A percentile compares a stretch with the other conserved stretches of the same genome.
Evolutionary conservation across 371 early-diverging fungal genomes (phyloP).

Genomic region (Umbelopsis sp.): DNA sequence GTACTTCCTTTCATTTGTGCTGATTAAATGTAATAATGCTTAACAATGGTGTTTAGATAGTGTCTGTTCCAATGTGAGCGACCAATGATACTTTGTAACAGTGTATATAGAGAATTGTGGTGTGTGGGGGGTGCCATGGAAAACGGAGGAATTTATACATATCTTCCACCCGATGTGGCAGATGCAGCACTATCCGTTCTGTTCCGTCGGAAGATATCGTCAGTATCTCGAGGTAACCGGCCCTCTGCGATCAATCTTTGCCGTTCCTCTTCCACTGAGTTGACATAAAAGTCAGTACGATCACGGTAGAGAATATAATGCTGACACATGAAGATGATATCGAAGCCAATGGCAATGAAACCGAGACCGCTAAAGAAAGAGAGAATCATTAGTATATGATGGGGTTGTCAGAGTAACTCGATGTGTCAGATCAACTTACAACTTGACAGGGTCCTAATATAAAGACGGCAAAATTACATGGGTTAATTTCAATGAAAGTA

Average conservation of each 20-base stretch:
- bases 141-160: not conserved
- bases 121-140: not conserved
- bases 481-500: not conserved
- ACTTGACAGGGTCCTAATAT: slow-evolving; percentile 53
- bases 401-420: not conserved
- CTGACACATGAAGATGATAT: slow-evolving; percentile 82
- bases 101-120: no score
- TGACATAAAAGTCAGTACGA: slow-evolving; percentile 43
- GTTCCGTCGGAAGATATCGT: slow-evolving; percentile 17
- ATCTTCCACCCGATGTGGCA: not conserved
- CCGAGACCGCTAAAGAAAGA: slow-evolving; percentile 67
- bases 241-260: slow-evolving; percentile 43
- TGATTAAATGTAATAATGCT: slow-evolving; percentile 1
- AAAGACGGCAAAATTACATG: not conserved
- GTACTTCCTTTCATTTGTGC: not conserved
- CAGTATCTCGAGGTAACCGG: slow-evolving; percentile 29
- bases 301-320: slow-evolving; percentile 80
- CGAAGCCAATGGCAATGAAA: slow-evolving; percentile 79
- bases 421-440: slow-evolving; percentile 39
- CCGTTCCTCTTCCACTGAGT: slow-evolving; percentile 47
- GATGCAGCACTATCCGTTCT: slow-evolving; percentile 3
- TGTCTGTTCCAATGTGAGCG: not conserved
- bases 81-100: no score
- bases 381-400: not conserved
- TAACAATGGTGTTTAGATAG: not conserved